Base-by-base conservation (phyloP, 2,329 filamentous ascomycete species). In the Coniella vitis region DNA sequence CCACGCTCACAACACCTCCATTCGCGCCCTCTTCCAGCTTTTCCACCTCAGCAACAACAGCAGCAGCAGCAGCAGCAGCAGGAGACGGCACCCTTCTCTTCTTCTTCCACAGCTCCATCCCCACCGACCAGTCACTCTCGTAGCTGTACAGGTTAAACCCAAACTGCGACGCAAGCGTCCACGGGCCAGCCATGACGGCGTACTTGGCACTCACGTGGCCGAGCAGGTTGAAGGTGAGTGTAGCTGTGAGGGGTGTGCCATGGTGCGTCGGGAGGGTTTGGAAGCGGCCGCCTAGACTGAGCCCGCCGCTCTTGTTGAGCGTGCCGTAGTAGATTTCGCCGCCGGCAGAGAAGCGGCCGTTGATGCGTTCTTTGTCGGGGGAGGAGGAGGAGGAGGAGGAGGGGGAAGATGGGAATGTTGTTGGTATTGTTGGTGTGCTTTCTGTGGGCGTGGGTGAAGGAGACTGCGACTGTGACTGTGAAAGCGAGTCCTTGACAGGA, bases 141-240 rank as follows among this genome's bases (percentile, higher is more conserved):
- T 96, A 98, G 63, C 89, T 95, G 69, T 96, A 97, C 43, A 96
- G 86, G 61, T 98, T 98, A 69, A 98, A 98, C 62, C 94, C 90
- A 69, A 97, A 91, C 43, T 86, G 83, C 19, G 90, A 94, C 55
- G 90, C 93, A 43, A 98, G 77, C 10, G 89, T 87, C 57, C 95
- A 80, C 59, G 89, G 82, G 31, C 79, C 79, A 2, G 91, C 91
- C 60, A 88, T 86, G 41, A 97, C 87, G 0, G 93, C 87, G 64
- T 98, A 98, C 14, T 83, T 95, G 32, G 90, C 88, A 49, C 86
- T 90, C 52, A 98, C 76, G 61, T 88, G 95, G 16, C 93, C 93
- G 81, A 96, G 96, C 42, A 98, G 73, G 58, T 95, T 97, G 42
- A 96, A 68, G 7, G 91, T 97, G 58, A 97, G 71, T 1, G 93